phyloP scores from a whole-genome alignment of 2,329 filamentous ascomycete species.

The Aphanocladium album region DNA sequence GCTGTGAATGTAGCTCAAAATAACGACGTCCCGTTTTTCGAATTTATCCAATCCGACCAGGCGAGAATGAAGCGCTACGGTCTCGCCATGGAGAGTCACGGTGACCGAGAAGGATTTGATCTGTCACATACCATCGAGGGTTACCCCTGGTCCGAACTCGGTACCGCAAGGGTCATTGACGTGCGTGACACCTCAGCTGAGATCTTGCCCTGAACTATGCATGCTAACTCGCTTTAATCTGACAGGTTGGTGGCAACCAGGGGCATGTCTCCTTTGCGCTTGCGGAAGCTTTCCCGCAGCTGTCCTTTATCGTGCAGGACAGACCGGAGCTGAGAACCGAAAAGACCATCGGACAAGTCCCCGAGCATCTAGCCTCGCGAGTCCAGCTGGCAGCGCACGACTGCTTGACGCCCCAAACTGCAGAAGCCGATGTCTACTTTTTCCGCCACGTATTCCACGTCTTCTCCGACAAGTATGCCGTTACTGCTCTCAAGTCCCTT shows the following conservation, averaged over 20 bases:
- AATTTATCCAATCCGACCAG: slow-evolving; percentile 24
- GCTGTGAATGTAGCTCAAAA: slow-evolving; percentile 25
- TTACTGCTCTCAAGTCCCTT: slow-evolving; percentile 39
- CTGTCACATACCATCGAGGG: slow-evolving; percentile 18
- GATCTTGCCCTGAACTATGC: not conserved
- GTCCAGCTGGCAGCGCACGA: slow-evolving; percentile 42
- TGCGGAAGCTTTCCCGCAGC: slow-evolving; percentile 19
- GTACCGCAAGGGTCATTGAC: slow-evolving; percentile 23
- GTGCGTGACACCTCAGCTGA: slow-evolving; percentile 14
- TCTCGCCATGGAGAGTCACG: slow-evolving; percentile 27
- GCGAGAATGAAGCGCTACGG: slow-evolving; percentile 24
- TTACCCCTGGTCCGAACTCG: slow-evolving; percentile 22
- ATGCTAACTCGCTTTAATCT: not conserved
- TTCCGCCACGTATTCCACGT: slow-evolving; percentile 53
- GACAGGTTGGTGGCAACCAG: slow-evolving; percentile 23
- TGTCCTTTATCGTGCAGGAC: slow-evolving; percentile 46
- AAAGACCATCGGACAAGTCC: slow-evolving; percentile 26
- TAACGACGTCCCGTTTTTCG: slow-evolving; percentile 22
- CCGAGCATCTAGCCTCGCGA: slow-evolving; percentile 26
- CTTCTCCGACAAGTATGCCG: slow-evolving; percentile 44
- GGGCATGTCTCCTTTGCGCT: slow-evolving; percentile 21
- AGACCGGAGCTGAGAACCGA: slow-evolving; percentile 35
- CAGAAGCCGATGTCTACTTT: slow-evolving; percentile 48
- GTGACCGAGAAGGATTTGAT: slow-evolving; percentile 19
- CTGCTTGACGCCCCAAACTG: slow-evolving; percentile 47